Conservation (phyloP, 2,329 filamentous ascomycete species). For the Cercospora brassicicola region DNA sequence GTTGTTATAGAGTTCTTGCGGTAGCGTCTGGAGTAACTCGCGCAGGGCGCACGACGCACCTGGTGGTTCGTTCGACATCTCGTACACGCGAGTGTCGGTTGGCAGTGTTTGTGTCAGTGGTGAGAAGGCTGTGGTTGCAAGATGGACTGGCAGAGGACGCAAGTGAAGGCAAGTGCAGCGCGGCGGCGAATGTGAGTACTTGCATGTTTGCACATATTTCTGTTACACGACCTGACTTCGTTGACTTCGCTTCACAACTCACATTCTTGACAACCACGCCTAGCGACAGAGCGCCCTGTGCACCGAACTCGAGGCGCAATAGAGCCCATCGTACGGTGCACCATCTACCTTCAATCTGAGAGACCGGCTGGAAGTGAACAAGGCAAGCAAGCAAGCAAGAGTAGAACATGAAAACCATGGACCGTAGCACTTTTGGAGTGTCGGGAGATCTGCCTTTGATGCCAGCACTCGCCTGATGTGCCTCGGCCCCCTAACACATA, state of each 20-base stretch:
- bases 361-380: neutral
- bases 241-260: neutral
- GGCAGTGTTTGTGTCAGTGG: neutral
- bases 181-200: neutral
- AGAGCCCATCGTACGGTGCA: too few relatives aligned
- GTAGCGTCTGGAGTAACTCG: neutral
- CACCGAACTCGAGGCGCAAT: neutral
- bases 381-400: neutral
- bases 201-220: neutral
- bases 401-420: neutral
- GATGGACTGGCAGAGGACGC: neutral
- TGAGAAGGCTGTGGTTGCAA: neutral
- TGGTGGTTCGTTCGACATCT: neutral
- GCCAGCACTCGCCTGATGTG: neutral
- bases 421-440: neutral
- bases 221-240: neutral
- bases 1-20: conserved; percentile 11
- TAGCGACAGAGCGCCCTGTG: neutral
- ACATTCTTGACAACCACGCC: neutral
- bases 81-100: neutral
- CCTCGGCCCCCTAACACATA: neutral
- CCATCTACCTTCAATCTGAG: neutral
- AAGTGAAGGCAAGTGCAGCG: neutral
- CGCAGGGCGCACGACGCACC: neutral
- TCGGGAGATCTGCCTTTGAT: neutral